phyloP scores from a whole-genome alignment of 2,329 filamentous ascomycete species.

The Xylariaceae sp. region DNA sequence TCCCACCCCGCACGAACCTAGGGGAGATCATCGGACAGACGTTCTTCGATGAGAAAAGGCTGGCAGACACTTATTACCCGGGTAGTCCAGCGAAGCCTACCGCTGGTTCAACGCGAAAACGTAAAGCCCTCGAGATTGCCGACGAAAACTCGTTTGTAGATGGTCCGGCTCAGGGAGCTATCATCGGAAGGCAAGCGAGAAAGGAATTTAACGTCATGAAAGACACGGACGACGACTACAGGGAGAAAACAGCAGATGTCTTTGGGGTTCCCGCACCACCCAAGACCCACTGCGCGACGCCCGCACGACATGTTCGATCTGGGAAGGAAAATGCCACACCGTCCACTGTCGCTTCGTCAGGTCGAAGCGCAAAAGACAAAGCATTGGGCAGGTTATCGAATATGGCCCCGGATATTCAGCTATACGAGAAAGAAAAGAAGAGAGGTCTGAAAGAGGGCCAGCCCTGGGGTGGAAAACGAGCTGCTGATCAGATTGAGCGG shows the following conservation, averaged over 20 bases:
- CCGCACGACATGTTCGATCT: conserved; percentile 46
- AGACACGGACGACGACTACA: conserved; percentile 37
- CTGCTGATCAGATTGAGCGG: conserved; percentile 55
- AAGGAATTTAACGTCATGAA: conserved; percentile 43
- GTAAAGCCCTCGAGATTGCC: conserved; percentile 46
- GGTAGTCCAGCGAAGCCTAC: conserved; percentile 51
- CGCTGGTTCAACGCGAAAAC: conserved; percentile 43
- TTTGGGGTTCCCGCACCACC: conserved; percentile 30
- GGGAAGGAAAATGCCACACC: conserved; percentile 86
- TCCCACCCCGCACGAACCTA: conserved; percentile 84
- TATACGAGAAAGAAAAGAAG: conserved; percentile 93
- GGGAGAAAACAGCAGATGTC: conserved; percentile 29
- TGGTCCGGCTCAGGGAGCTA: conserved; percentile 45
- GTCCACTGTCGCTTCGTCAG: conserved; percentile 60
- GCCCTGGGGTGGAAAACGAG: conserved; percentile 61
- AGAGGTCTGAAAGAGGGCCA: conserved; percentile 50
- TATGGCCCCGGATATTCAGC: conserved; percentile 76
- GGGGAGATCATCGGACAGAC: conserved; percentile 92
- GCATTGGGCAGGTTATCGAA: conserved; percentile 74
- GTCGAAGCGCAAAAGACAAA: conserved; percentile 83
- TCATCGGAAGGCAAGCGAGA: conserved; percentile 38
- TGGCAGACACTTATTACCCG: conserved; percentile 65
- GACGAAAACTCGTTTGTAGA: conserved; percentile 48
- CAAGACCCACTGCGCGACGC: conserved; percentile 45
- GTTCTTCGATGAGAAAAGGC: conserved; percentile 61